Base-by-base conservation (phyloP, 176 grass and related monocot genomes). In the Musa itinerans region DNA sequence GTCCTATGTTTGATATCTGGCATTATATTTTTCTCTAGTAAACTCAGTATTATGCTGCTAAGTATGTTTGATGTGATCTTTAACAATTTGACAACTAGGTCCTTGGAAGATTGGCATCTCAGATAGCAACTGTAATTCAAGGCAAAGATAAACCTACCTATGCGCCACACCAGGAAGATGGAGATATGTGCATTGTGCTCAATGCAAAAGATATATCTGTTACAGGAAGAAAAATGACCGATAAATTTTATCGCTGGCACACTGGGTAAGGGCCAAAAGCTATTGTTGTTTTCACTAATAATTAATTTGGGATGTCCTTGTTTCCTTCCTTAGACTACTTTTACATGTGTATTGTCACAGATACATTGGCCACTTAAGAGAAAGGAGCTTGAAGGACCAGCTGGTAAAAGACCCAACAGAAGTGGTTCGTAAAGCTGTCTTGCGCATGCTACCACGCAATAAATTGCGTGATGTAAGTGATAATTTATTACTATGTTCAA, bases 131-230 rank as follows among this genome's bases (percentile, higher is more conserved):
- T 65, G 91, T 94, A 68, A 76, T 99, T 69, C 91, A 99, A 81
- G 88, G 95, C 53, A 99, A 99, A 87, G 95, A 99, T 70, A 99
- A 99, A 77, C 95, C 95, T 15, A 99, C 91, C 2, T 99, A 94
- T 48, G 67, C 91, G 15, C 95, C 95, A 27, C 65, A 99, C 85
- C 77, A 82, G 68, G 95, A 99, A 83, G 83, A 94, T 75, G 91
- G 95, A 64, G 95, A 99, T 74, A 92, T 99, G 95, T 99, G 95
- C 24, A 57, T 99, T 58, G 86, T 99, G 65, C 76, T 99, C 62
- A 99, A 99, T 86, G 95, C 91, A 50, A 94, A 99, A 78, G 91
- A 99, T 79, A 80, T 99, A 6, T 78, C 85, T 61, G 86, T 94
- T 62, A 94, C 88, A 20, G 95, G 95, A 80, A 87, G 91, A 69